A percentile compares a stretch with the other conserved stretches of the same genome.
phyloP scores from a whole-genome alignment of 2,329 filamentous ascomycete genomes.

The Cladorrhinum sp. region DNA sequence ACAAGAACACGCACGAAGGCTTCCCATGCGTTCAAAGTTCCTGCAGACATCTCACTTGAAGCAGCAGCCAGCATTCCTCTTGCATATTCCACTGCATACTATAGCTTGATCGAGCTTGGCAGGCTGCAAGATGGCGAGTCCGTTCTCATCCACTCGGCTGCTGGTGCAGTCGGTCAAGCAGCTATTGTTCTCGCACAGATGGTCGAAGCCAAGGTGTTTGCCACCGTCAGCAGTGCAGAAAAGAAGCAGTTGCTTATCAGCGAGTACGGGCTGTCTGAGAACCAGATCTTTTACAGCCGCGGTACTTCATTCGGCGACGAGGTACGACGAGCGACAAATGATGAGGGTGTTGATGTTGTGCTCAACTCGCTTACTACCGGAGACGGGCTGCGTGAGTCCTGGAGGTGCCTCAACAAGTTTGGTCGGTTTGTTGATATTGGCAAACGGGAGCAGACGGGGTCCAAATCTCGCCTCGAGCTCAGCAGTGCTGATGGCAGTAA shows the following conservation, averaged over 20 bases:
- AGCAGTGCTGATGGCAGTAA: constrained; percentile 45
- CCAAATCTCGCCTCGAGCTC: constrained; percentile 46
- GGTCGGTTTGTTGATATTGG: constrained; percentile 47
- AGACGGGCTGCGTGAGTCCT: constrained; percentile 41
- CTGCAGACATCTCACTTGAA: constrained; percentile 17
- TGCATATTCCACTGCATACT: constrained; percentile 29
- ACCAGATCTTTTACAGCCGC: constrained; percentile 37
- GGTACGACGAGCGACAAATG: constrained; percentile 30
- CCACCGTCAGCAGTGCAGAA: constrained; percentile 41
- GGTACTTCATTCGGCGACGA: constrained; percentile 32
- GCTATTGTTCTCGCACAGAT: constrained; percentile 20
- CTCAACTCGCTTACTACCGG: constrained; percentile 43
- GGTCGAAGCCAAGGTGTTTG: constrained; percentile 19
- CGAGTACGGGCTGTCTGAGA: constrained; percentile 36
- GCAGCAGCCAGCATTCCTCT: constrained; percentile 27
- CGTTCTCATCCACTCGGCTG: constrained; percentile 28
- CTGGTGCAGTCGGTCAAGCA: constrained; percentile 26
- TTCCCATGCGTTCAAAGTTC: constrained; percentile 24
- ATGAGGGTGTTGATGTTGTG: constrained; percentile 38
- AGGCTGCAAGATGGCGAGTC: constrained; percentile 22
- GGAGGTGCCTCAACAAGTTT: constrained; percentile 43
- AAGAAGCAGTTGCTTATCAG: constrained; percentile 40
- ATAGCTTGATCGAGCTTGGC: constrained; percentile 29
- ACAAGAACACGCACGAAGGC: constrained; percentile 27
- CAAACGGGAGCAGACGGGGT: constrained; percentile 35